phyloP scores from a whole-genome alignment of 768 basidiomycete species.

The Trametes punicea region DNA sequence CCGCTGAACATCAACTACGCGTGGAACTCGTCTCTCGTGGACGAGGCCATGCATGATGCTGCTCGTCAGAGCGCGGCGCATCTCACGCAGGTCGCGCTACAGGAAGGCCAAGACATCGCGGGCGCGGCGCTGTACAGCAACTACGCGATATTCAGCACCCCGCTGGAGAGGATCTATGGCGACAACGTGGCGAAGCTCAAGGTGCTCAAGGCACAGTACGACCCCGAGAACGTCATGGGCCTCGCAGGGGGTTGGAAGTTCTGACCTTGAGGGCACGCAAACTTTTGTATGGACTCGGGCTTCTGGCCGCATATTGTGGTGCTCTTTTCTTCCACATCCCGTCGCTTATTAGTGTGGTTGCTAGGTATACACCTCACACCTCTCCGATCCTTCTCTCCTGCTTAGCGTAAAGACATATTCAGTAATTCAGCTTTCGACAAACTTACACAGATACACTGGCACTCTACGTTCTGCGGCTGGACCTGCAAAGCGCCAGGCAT shows the following conservation, averaged over 20 bases:
- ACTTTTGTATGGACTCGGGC: neutral
- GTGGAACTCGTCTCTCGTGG: conserved; percentile 40
- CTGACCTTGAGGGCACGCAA: neutral
- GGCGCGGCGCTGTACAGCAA: conserved; percentile 53
- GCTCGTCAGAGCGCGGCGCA: conserved; percentile 36
- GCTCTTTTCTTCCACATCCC: neutral
- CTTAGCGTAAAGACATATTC: too few species aligned
- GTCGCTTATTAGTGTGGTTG: too few species aligned
- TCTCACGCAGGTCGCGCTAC: conserved; percentile 38
- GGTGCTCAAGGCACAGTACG: conserved; percentile 42
- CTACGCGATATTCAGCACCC: conserved; percentile 54
- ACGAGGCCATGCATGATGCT: conserved; percentile 41
- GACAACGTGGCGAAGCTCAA: conserved; percentile 40
- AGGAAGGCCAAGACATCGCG: conserved; percentile 38
- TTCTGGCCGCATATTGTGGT: neutral
- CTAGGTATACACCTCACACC: too few species aligned
- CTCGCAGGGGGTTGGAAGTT: conserved; percentile 64
- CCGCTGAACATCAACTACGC: conserved; percentile 46
- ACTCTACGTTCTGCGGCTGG: too few species aligned
- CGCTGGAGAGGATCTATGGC: conserved; percentile 50
- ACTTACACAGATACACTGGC: too few species aligned
- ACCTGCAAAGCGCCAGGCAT: too few species aligned
- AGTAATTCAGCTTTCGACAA: too few species aligned
- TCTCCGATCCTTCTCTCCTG: too few species aligned
- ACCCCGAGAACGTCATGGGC: conserved; percentile 61